A percentile compares a stretch with the other conserved stretches of the same genome.
phyloP scores from a whole-genome alignment of 2,329 filamentous ascomycete genomes.

The Coniosporium tulheliwenetii region DNA sequence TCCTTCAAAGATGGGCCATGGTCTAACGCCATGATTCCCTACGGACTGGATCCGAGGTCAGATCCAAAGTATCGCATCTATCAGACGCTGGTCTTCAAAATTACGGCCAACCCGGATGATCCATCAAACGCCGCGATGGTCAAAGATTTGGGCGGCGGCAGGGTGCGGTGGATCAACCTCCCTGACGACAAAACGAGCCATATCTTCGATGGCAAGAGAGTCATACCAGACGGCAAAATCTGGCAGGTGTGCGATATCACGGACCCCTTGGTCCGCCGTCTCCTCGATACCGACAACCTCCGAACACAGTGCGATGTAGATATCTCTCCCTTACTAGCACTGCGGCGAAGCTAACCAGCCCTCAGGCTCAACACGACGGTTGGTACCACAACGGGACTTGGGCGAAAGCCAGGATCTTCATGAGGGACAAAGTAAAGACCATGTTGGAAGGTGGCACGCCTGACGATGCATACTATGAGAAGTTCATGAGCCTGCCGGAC shows the following conservation, averaged over 20 bases:
- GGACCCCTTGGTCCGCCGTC: conserved; percentile 53
- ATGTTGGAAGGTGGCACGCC: conserved; percentile 20
- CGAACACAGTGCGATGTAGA: conserved; percentile 35
- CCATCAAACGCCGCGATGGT: too few species aligned
- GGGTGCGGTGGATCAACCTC: conserved; percentile 6
- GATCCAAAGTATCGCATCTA: conserved; percentile 66
- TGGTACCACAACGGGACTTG: conserved; percentile 76
- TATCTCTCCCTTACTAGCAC: conserved; percentile 37
- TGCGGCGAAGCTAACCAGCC: conserved; percentile 12
- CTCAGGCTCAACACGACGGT: conserved; percentile 40
- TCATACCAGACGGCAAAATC: conserved; percentile 68
- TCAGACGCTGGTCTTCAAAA: conserved; percentile 78
- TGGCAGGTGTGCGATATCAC: conserved; percentile 92
- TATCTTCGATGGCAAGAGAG: conserved; percentile 65
- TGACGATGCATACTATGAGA: background rate
- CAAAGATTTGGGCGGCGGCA: too few species aligned
- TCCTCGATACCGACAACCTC: conserved; percentile 48
- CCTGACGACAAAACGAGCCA: conserved; percentile 33
- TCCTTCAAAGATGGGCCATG: conserved; percentile 88
- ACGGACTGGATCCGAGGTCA: conserved; percentile 70
- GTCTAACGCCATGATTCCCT: conserved; percentile 72
- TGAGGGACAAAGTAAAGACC: conserved; percentile 64
- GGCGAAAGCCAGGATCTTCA: conserved; percentile 70
- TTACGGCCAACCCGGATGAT: conserved; percentile 23
- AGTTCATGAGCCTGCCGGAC: background rate